Percentiles rank a stretch among this genome's conserved stretches.
Evolutionary conservation across 768 basidiomycete species (phyloP).

Genomic region (Russula foetens): DNA sequence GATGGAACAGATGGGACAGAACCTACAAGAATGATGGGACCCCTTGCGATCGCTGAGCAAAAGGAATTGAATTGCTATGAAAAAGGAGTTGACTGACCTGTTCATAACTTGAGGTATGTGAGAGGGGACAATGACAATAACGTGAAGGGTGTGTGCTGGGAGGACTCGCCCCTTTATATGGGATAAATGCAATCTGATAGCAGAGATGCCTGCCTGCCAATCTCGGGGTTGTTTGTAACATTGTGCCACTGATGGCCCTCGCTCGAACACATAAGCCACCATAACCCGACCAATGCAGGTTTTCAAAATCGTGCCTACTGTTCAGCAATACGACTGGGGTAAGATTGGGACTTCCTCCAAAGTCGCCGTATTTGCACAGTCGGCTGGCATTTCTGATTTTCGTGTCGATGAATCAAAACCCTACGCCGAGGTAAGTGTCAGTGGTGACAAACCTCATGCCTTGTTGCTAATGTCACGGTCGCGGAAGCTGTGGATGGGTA

Average conservation of each 20-base stretch:
- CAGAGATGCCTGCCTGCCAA: too few relatives aligned
- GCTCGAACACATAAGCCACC: background rate
- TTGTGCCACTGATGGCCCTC: too few relatives aligned
- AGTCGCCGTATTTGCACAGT: slow-evolving; percentile 77
- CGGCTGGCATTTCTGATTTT: slow-evolving; percentile 56
- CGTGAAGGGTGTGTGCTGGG: background rate
- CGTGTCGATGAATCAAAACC: slow-evolving; percentile 59
- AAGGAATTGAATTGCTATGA: background rate
- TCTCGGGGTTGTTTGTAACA: too few relatives aligned
- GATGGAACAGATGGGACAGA: background rate
- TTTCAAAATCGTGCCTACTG: slow-evolving; percentile 77
- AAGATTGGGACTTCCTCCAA: slow-evolving; percentile 72
- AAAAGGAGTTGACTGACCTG: background rate
- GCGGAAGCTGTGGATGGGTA: slow-evolving; percentile 97
- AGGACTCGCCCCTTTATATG: too few relatives aligned
- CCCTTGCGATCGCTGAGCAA: slow-evolving; percentile 7
- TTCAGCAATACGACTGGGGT: slow-evolving; percentile 94
- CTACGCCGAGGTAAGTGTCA: slow-evolving; percentile 79
- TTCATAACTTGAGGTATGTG: background rate
- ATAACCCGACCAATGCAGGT: slow-evolving; percentile 30
- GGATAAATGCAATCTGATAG: too few relatives aligned
- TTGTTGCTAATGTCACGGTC: background rate
- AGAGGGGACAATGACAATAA: background rate
- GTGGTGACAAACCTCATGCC: background rate
- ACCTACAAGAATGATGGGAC: slow-evolving; percentile 19